Percentiles rank a stretch among this genome's conserved stretches.
These are phyloP conservation scores for Kazachstania africana DNA, from an alignment of 805 yeast genomes.

Conservation along the genomic window DNA sequence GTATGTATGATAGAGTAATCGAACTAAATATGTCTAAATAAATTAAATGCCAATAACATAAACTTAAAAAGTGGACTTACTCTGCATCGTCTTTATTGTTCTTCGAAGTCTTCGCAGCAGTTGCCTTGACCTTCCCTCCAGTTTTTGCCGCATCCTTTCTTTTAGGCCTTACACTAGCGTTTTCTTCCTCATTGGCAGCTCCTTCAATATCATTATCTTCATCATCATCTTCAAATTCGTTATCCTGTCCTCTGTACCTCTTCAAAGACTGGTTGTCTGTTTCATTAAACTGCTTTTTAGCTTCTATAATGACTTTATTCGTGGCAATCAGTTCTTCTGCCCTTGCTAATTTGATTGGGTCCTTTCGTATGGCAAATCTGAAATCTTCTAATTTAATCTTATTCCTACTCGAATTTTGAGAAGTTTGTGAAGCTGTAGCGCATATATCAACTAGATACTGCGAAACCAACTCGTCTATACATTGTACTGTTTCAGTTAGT, in stretches of 20 bases:
- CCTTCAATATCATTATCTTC: conserved; percentile 13
- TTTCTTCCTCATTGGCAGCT: background rate
- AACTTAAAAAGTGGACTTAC: too few relatives aligned
- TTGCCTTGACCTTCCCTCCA: too few relatives aligned
- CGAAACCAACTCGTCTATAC: conserved; percentile 55
- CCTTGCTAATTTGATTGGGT: conserved; percentile 57
- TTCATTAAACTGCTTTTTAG: conserved; percentile 56
- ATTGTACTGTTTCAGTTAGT: conserved; percentile 49
- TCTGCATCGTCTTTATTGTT: too few relatives aligned
- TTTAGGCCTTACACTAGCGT: too few relatives aligned
- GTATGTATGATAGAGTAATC: too few relatives aligned
- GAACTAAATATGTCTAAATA: too few relatives aligned
- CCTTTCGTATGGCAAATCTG: conserved; percentile 56
- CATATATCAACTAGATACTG: conserved; percentile 53
- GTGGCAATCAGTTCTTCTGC: conserved; percentile 49
- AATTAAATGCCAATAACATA: too few relatives aligned
- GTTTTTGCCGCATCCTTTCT: background rate
- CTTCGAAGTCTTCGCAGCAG: too few relatives aligned
- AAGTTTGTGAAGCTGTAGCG: conserved; percentile 38
- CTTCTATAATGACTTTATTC: conserved; percentile 51
- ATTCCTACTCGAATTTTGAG: conserved; percentile 41
- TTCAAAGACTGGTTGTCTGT: conserved; percentile 37
- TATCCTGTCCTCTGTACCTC: conserved; percentile 16
- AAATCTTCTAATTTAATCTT: conserved; percentile 65
- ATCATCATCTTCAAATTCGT: conserved; percentile 22